phyloP scores from a whole-genome alignment of 2,329 filamentous ascomycete genomes.

The Leptographium procerum region DNA sequence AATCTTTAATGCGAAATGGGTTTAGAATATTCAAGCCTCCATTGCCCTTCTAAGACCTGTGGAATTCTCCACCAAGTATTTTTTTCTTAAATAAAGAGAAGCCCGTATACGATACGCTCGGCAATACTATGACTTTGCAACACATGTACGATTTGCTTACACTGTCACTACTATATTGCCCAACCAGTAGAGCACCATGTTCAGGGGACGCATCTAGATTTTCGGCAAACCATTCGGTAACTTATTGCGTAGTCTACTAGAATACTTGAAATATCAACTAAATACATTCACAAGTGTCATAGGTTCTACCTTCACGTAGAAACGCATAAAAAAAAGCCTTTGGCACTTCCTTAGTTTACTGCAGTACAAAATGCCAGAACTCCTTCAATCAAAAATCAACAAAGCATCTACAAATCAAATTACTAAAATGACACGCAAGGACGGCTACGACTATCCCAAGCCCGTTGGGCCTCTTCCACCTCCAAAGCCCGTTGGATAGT shows the following conservation, averaged over 20 bases:
- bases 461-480: neutral
- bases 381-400: neutral
- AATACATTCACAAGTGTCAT: neutral
- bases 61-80: too few relatives aligned
- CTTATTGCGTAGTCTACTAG: neutral
- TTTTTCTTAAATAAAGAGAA: too few relatives aligned
- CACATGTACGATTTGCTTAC: too few relatives aligned
- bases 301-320: neutral
- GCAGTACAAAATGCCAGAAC: neutral
- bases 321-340: neutral
- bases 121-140: too few relatives aligned
- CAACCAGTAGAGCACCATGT: too few relatives aligned
- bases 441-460: slow-evolving; percentile 3
- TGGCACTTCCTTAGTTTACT: neutral
- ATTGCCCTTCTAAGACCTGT: too few relatives aligned
- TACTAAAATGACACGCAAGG: slow-evolving; percentile 2
- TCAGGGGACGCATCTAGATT: too few relatives aligned
- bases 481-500: neutral
- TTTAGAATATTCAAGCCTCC: neutral
- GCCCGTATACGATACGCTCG: too few relatives aligned
- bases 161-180: too few relatives aligned
- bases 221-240: neutral
- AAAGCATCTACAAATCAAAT: neutral
- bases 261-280: neutral
- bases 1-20: neutral